phyloP scores from a whole-genome alignment of 441 rosid genomes.

The Gossypium schwendimanii region DNA sequence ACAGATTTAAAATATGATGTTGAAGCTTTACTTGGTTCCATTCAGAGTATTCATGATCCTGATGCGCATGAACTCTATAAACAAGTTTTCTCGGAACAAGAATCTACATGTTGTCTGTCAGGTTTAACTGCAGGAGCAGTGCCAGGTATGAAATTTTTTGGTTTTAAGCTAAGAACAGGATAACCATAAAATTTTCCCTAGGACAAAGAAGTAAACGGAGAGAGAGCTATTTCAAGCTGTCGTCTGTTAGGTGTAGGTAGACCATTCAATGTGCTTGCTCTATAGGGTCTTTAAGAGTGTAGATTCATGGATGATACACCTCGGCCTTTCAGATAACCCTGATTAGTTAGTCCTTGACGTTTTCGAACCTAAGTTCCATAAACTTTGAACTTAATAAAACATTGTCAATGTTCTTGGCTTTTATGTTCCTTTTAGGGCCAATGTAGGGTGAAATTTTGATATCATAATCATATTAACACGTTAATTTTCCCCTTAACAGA shows the following conservation, averaged over 20 bases:
- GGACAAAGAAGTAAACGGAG: neutral
- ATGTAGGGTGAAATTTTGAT: neutral
- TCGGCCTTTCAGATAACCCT: neutral
- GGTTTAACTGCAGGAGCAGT: slow-evolving; percentile 28
- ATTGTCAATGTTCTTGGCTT: neutral
- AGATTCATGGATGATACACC: no score
- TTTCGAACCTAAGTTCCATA: slow-evolving; percentile 1
- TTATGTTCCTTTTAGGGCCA: neutral
- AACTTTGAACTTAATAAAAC: neutral
- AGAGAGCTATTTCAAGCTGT: neutral
- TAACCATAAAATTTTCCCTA: neutral
- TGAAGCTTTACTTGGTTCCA: slow-evolving; percentile 34
- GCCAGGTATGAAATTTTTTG: slow-evolving; percentile 35
- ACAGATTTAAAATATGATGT: slow-evolving; percentile 24
- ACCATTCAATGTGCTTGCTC: neutral
- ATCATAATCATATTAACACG: neutral
- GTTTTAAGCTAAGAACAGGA: neutral
- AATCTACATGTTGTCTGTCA: slow-evolving; percentile 41
- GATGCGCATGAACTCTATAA: slow-evolving; percentile 32
- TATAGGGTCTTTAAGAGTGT: neutral
- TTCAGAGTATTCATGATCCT: slow-evolving; percentile 30
- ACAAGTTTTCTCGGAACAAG: slow-evolving; percentile 33
- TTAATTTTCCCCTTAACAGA: neutral
- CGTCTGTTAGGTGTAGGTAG: neutral
- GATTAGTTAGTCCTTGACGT: neutral